phyloP scores from a whole-genome alignment of 306 rosid species.

The Cucumis hystrix region DNA sequence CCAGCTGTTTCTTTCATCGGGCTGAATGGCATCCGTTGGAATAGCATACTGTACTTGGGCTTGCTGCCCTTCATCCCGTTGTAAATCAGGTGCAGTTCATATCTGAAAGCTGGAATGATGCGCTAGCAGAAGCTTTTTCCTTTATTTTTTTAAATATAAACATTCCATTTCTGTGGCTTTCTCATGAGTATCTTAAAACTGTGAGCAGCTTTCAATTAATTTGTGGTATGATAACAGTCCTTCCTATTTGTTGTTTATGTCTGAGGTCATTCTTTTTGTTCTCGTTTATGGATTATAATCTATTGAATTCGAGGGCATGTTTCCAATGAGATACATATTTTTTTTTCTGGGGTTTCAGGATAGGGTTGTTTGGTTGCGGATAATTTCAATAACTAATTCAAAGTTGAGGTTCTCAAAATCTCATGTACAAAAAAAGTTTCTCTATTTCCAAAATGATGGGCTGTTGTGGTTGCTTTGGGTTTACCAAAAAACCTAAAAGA shows the following conservation, averaged over 20 bases:
- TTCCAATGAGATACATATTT: constrained; percentile 12
- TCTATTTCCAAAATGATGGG: constrained; percentile 45
- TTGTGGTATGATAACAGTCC: not conserved
- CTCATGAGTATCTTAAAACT: not conserved
- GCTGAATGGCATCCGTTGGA: constrained; percentile 95
- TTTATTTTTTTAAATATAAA: not conserved
- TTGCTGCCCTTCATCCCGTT: constrained; percentile 34
- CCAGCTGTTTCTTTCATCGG: constrained; percentile 48
- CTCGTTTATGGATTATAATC: not conserved
- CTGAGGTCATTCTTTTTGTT: not conserved
- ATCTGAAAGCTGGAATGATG: constrained; percentile 1
- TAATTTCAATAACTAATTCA: constrained; percentile 15
- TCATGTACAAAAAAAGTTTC: constrained; percentile 44
- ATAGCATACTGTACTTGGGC: constrained; percentile 51
- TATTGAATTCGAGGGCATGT: constrained; percentile 1
- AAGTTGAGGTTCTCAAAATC: constrained; percentile 16
- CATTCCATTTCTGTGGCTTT: not conserved
- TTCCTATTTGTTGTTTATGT: not conserved
- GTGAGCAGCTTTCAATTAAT: not conserved
- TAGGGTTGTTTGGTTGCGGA: constrained; percentile 20
- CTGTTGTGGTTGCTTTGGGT: constrained; percentile 85
- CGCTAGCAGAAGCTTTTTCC: not conserved
- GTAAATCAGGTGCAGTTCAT: constrained; percentile 3
- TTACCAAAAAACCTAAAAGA: constrained; percentile 30
- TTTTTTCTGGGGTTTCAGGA: constrained; percentile 10